These are phyloP conservation scores for Pleurotus cornucopiae DNA, from an alignment of 768 basidiomycete species.

Conservation along the genomic window DNA sequence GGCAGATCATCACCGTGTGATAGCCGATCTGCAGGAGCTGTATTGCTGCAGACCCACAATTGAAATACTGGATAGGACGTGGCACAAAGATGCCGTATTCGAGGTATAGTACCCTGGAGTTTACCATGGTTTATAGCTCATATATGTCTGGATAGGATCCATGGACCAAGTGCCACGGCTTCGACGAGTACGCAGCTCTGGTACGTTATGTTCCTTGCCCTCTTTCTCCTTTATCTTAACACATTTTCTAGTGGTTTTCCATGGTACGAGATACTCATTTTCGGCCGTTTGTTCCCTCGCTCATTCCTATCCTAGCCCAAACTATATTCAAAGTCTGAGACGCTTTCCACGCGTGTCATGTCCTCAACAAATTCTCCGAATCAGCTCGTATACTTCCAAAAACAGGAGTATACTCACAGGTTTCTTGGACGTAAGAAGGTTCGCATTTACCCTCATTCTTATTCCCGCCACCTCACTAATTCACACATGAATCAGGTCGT, in stretches of 20 bases:
- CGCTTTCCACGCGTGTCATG: conserved; percentile 49
- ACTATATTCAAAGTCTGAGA: conserved; percentile 46
- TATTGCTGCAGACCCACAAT: conserved; percentile 50
- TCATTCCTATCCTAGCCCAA: conserved; percentile 38
- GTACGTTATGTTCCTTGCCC: conserved; percentile 26
- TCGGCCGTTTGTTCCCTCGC: not conserved
- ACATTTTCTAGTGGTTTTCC: conserved; percentile 40
- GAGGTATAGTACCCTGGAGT: conserved; percentile 35
- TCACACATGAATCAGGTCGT: conserved; percentile 34
- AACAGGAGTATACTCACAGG: conserved; percentile 56
- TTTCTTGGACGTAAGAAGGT: conserved; percentile 51
- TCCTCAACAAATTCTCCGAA: conserved; percentile 57
- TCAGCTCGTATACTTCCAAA: conserved; percentile 55
- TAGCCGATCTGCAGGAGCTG: conserved; percentile 56
- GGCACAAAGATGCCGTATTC: conserved; percentile 50
- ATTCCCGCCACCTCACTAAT: not conserved
- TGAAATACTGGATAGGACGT: conserved; percentile 50
- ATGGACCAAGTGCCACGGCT: conserved; percentile 43
- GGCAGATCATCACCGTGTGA: conserved; percentile 38
- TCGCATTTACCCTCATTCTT: conserved; percentile 2
- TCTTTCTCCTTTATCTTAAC: not conserved
- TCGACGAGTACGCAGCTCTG: conserved; percentile 48
- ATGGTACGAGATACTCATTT: conserved; percentile 30
- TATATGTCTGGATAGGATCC: conserved; percentile 35
- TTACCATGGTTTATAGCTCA: not conserved